Evolutionary conservation across 306 rosid species (phyloP).

Genomic region (Lagenaria siceraria): DNA sequence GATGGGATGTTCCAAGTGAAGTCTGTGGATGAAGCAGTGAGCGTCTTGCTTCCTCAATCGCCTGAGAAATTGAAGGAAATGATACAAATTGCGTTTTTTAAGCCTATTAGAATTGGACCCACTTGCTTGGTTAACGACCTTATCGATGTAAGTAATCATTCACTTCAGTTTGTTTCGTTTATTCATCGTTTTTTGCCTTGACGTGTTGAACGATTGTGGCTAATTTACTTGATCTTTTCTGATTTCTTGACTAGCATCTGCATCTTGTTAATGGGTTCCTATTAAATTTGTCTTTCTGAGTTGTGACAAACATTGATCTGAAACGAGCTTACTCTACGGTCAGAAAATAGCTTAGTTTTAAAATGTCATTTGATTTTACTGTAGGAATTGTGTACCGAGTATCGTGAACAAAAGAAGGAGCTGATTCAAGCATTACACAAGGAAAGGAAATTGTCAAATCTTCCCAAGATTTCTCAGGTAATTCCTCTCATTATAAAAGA

Average conservation of each 20-base stretch:
- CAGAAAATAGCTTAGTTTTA: background rate
- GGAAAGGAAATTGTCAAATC: constrained; percentile 51
- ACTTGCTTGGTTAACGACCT: constrained; percentile 52
- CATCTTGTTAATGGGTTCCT: background rate
- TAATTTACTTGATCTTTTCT: background rate
- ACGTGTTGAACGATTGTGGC: background rate
- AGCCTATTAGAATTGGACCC: constrained; percentile 38
- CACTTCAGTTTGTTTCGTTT: background rate
- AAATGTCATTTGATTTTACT: constrained; percentile 6
- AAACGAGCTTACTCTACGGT: background rate
- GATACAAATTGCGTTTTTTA: constrained; percentile 38
- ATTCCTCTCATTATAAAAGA: constrained; percentile 2
- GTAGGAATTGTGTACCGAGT: constrained; percentile 65
- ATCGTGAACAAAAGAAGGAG: constrained; percentile 54
- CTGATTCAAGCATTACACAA: constrained; percentile 45
- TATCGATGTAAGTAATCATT: constrained; percentile 37
- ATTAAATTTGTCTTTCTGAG: background rate
- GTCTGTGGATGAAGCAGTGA: constrained; percentile 52
- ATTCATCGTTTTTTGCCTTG: background rate
- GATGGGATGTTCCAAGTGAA: constrained; percentile 56
- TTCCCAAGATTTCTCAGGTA: constrained; percentile 75
- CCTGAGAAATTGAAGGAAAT: constrained; percentile 46
- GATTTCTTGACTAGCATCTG: background rate
- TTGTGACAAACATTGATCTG: background rate
- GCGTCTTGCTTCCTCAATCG: constrained; percentile 49